Base-by-base conservation (phyloP, 345 rosid genomes). In the Salix suchowensis region DNA sequence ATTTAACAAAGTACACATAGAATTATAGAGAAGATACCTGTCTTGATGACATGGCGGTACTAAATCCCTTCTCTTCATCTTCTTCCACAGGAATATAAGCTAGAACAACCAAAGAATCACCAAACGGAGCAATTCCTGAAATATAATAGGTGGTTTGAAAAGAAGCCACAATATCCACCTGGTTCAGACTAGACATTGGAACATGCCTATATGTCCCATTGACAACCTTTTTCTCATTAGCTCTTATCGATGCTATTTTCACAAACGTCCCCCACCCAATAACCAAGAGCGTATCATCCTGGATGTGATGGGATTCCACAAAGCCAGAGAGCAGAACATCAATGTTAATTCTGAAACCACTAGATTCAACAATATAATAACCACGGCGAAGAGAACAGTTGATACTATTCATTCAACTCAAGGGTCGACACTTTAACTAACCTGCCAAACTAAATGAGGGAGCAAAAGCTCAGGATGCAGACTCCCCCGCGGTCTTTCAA, bases 121-220 rank as follows among this genome's bases (percentile, higher is more conserved):
- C 98, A 88, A 96, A 96, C 50, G 99, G 99, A 86, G 99, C 97
- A 89, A 96, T 90, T 87, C 99, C 99, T 64, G 99, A 96, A 86
- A 96, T 90, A 83, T 86, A 90, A 85, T 94, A 96, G 94, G 95
- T 94, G 74, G 99, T 94, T 79, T 96, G 98, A 78, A 96, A 94
- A 67, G 98, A 92, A 73, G 97, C 98, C 84, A 96, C 98, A 75
- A 94, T 90, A 85, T 96, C 98, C 84, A 93, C 99, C 84, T 90
- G 88, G 78, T 88, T 93, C 85, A 84, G 67, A 77, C 90, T 87
- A 80, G 96, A 87, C 82, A 79, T 64, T 42, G 87, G 87, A 70
- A 84, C 80, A 23, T 74, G 86, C 82, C 71, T 82, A 80, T 86
- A 90, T 19, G 91, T 83, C 85, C 97, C 97, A 87, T 90, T 89